Evolutionary conservation across 805 yeast species (phyloP).

Genomic region (Wickerhamiella brachini): DNA sequence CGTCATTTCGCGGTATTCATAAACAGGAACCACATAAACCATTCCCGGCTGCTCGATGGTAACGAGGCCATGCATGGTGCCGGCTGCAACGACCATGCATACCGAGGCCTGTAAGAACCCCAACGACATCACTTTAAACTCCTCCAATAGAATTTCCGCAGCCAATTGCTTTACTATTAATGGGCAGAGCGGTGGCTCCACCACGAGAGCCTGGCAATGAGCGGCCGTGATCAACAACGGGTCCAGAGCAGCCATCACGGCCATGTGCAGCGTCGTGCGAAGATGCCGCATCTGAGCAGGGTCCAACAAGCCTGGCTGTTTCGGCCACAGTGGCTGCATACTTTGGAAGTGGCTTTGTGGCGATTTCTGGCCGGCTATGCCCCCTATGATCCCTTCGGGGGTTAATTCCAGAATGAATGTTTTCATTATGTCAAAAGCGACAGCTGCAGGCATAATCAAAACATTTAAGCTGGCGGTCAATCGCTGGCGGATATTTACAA

Average conservation of each 20-base stretch:
- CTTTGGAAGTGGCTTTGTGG: conserved; percentile 3
- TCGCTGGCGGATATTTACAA: too few relatives aligned
- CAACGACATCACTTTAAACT: conserved; percentile 10
- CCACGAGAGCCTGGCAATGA: conserved; percentile 9
- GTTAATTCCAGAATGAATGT: conserved; percentile 9
- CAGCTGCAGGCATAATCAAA: too few relatives aligned
- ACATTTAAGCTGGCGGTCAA: too few relatives aligned
- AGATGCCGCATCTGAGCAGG: not conserved
- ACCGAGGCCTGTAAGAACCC: conserved; percentile 16
- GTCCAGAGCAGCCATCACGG: conserved; percentile 5
- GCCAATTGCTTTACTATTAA: conserved; percentile 7
- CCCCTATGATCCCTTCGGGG: conserved; percentile 6
- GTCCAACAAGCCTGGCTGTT: not conserved
- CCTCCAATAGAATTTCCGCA: conserved; percentile 10
- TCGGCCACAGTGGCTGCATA: conserved; percentile 1
- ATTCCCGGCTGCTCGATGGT: conserved; percentile 1
- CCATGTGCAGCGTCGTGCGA: conserved; percentile 5
- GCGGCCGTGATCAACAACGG: conserved; percentile 9
- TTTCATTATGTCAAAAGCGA: conserved; percentile 5
- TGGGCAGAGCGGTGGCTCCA: conserved; percentile 17
- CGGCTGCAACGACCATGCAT: conserved; percentile 9
- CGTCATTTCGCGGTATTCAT: conserved; percentile 16
- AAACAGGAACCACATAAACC: conserved; percentile 14
- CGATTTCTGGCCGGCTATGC: conserved; percentile 7
- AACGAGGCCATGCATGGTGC: conserved; percentile 5